phyloP scores from a whole-genome alignment of 2,329 filamentous ascomycete genomes.

The Xylogone sp. region DNA sequence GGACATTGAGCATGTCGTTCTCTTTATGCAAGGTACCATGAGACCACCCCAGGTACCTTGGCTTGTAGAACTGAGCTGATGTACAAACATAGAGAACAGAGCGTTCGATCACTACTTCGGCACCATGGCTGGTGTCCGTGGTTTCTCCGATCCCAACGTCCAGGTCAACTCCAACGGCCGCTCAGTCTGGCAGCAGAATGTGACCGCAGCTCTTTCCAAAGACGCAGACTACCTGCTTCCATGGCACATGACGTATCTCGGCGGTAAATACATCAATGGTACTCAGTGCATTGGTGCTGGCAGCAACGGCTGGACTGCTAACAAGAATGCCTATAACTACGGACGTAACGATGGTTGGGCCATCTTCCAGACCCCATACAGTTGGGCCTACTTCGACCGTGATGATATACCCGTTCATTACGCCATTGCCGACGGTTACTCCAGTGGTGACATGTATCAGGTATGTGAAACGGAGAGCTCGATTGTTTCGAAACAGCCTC shows the following conservation, averaged over 20 bases:
- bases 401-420: slow-evolving; percentile 53
- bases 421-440: slow-evolving; percentile 50
- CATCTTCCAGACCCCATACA: slow-evolving; percentile 48
- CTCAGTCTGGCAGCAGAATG: slow-evolving; percentile 16
- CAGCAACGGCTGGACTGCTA: slow-evolving; percentile 46
- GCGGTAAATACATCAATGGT: slow-evolving; percentile 43
- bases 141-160: slow-evolving; percentile 53
- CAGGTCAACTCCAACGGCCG: slow-evolving; percentile 37
- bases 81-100: slow-evolving; percentile 12
- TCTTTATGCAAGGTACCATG: slow-evolving; percentile 49
- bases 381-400: slow-evolving; percentile 47
- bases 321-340: slow-evolving; percentile 47
- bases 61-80: not conserved
- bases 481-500: not conserved
- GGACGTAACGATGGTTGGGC: slow-evolving; percentile 52
- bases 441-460: slow-evolving; percentile 54
- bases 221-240: slow-evolving; percentile 42
- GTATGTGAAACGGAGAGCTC: slow-evolving; percentile 12
- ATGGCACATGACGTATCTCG: slow-evolving; percentile 52
- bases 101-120: slow-evolving; percentile 41
- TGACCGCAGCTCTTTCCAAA: slow-evolving; percentile 25
- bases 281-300: slow-evolving; percentile 53
- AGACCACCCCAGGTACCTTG: slow-evolving; percentile 24
- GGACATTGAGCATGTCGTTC: slow-evolving; percentile 53
- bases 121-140: slow-evolving; percentile 51